Evolutionary conservation across 495 filamentous ascomycete species (phyloP).

Genomic region (Astrothelium macrocarpum): DNA sequence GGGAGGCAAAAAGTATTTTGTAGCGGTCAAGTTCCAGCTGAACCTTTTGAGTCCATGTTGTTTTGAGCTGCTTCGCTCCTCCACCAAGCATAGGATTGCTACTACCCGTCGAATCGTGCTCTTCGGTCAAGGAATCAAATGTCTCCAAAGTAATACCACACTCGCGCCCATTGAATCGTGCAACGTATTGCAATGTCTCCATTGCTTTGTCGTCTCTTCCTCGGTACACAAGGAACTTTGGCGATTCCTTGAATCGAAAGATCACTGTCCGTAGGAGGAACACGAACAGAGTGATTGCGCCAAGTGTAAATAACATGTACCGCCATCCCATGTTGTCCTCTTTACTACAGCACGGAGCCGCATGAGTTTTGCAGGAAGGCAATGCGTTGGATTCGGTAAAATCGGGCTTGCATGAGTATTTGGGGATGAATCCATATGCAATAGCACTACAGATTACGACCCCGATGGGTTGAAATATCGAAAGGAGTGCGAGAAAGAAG

Average conservation of each 20-base stretch:
- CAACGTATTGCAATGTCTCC: conserved; percentile 33
- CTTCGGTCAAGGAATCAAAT: conserved; percentile 29
- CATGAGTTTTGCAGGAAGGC: conserved; percentile 29
- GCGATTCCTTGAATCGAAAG: conserved; percentile 39
- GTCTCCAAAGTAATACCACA: conserved; percentile 27
- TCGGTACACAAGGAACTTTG: conserved; percentile 38
- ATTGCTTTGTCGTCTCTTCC: conserved; percentile 37
- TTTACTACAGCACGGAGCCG: conserved; percentile 37
- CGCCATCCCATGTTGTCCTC: conserved; percentile 47
- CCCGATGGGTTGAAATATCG: conserved; percentile 41
- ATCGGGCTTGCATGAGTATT: conserved; percentile 32
- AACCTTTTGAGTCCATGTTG: conserved; percentile 23
- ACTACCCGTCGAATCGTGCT: conserved; percentile 19
- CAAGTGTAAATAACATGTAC: conserved; percentile 41
- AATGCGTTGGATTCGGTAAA: conserved; percentile 25
- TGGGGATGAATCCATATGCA: conserved; percentile 41
- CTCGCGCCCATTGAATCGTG: conserved; percentile 33
- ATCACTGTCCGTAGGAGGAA: conserved; percentile 38
- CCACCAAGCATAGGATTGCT: conserved; percentile 17
- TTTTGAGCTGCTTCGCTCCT: conserved; percentile 23
- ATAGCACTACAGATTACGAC: conserved; percentile 37
- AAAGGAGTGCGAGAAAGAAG: conserved; percentile 39
- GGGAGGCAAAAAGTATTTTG: conserved; percentile 31
- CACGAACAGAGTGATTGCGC: conserved; percentile 35
- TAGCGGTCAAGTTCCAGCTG: conserved; percentile 31